Conservation (phyloP, 2,329 filamentous ascomycete genomes). For the Arthrobotrys iridis region DNA sequence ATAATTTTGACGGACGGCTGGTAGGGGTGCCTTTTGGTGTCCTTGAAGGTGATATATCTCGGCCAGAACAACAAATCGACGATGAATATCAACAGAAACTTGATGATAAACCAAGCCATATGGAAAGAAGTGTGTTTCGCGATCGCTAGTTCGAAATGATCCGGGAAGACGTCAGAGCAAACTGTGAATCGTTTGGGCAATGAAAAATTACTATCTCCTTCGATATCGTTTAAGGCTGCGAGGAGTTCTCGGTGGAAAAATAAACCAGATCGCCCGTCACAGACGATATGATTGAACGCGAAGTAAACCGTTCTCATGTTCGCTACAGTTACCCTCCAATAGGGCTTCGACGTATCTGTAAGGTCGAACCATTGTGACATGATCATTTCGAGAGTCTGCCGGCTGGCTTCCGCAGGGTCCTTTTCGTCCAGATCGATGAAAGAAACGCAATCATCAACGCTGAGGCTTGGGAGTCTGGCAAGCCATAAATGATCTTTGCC, state of each 20-base stretch:
- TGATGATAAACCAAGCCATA: neutral
- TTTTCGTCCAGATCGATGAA: conserved; percentile 1
- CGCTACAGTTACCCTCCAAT: conserved; percentile 15
- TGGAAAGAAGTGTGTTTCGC: neutral
- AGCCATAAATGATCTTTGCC: conserved; percentile 24
- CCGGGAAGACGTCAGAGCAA: neutral
- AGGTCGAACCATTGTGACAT: conserved; percentile 21
- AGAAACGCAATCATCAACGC: neutral
- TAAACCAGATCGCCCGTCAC: conserved; percentile 15
- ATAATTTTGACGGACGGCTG: neutral
- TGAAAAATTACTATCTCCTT: neutral
- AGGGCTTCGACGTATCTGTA: neutral
- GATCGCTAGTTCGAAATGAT: neutral
- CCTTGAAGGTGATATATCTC: conserved; percentile 3
- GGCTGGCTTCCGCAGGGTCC: neutral
- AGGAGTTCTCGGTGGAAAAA: conserved; percentile 24
- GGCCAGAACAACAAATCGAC: conserved; percentile 10
- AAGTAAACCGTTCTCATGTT: conserved; percentile 20
- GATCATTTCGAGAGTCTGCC: neutral
- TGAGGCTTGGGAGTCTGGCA: neutral
- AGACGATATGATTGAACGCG: conserved; percentile 23
- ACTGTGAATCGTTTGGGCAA: neutral
- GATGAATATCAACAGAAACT: neutral
- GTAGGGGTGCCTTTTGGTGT: neutral
- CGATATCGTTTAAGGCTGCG: conserved; percentile 8